Percentiles rank a stretch among this genome's conserved stretches.
Conservation (phyloP, 768 basidiomycete species). For the Rhizopogon rudus region DNA sequence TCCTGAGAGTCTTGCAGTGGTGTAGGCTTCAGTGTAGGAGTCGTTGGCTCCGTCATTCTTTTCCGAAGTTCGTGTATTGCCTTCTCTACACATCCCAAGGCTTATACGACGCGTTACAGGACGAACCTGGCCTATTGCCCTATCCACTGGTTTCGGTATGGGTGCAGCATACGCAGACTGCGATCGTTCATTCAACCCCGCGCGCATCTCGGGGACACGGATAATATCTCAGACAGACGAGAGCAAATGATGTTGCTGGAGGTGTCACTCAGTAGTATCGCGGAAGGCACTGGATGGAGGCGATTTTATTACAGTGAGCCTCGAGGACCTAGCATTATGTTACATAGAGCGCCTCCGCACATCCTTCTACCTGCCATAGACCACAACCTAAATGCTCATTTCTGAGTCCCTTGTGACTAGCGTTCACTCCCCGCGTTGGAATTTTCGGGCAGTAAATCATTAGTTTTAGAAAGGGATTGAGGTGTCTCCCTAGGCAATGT, state of each 20-base stretch:
- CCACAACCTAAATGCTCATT: not conserved
- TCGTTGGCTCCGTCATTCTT: slow-evolving; percentile 84
- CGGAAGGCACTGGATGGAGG: not conserved
- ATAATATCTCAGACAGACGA: slow-evolving; percentile 43
- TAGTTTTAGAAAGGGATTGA: not conserved
- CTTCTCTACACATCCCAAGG: not conserved
- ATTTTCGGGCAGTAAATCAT: slow-evolving; percentile 6
- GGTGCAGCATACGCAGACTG: slow-evolving; percentile 90
- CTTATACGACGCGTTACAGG: slow-evolving; percentile 39
- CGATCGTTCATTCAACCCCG: slow-evolving; percentile 89
- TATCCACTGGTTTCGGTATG: slow-evolving; percentile 82
- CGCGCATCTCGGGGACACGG: slow-evolving; percentile 80
- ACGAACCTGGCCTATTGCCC: slow-evolving; percentile 88
- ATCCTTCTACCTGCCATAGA: slow-evolving; percentile 1
- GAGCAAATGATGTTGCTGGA: slow-evolving; percentile 13
- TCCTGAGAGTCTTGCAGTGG: slow-evolving; percentile 44
- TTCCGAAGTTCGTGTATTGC: slow-evolving; percentile 71
- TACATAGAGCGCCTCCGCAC: slow-evolving; percentile 8
- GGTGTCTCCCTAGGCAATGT: slow-evolving; percentile 23
- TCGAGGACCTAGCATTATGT: slow-evolving; percentile 10
- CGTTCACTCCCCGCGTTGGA: not conserved
- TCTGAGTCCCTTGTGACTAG: not conserved
- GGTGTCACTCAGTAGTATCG: not conserved
- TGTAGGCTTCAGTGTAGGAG: slow-evolving; percentile 84
- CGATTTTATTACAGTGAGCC: slow-evolving; percentile 21